Percentiles rank a stretch among this genome's conserved stretches.
phyloP scores from a whole-genome alignment of 2,329 filamentous ascomycete species.

The Venturia asperata region DNA sequence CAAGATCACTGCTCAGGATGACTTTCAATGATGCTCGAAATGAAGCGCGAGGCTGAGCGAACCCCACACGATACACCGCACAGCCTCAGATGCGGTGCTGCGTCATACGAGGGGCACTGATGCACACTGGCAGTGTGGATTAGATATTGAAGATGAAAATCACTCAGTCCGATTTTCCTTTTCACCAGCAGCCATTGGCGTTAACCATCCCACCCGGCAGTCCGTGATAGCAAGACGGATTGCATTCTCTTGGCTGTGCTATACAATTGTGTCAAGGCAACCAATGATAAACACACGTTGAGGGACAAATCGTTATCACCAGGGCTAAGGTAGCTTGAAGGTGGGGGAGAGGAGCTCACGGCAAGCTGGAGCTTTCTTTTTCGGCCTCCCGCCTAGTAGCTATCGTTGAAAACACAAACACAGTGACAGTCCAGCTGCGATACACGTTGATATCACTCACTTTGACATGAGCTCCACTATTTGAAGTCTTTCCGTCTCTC shows the following conservation, averaged over 20 bases:
- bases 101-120: not conserved
- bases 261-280: not conserved
- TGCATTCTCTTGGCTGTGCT: not conserved
- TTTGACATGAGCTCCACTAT: not conserved
- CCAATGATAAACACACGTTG: not conserved
- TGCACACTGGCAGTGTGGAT: not conserved
- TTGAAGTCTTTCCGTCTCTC: not conserved
- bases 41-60: not conserved
- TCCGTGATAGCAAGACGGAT: not conserved
- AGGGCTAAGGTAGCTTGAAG: not conserved
- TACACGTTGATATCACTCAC: not conserved
- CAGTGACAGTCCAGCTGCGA: not conserved
- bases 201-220: not conserved
- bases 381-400: not conserved
- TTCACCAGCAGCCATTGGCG: not conserved
- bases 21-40: too few species aligned
- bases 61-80: not conserved
- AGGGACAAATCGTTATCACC: not conserved
- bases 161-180: not conserved
- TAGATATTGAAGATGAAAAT: not conserved
- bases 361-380: not conserved
- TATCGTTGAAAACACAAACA: not conserved
- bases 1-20: not conserved
- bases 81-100: slow-evolving; percentile 3
- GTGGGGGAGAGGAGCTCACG: not conserved